A percentile compares a stretch with the other conserved stretches of the same genome.
Conservation (phyloP, 768 basidiomycete genomes). For the Mycena galopus region DNA sequence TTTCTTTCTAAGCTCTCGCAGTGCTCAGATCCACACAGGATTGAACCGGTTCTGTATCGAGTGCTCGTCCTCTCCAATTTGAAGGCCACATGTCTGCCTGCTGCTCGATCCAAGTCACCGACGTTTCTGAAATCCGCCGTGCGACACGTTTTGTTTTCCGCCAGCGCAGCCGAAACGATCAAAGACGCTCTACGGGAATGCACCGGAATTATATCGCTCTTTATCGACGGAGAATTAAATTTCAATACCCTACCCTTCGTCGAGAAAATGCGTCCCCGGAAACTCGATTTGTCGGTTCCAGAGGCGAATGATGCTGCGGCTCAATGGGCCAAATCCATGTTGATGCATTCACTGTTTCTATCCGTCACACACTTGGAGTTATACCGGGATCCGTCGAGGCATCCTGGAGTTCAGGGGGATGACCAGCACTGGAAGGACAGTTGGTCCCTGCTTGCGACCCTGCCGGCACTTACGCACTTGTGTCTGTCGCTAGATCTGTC, state of each 20-base stretch:
- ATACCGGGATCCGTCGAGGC: neutral
- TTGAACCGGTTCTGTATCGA: neutral
- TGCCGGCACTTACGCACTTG: constrained; percentile 10
- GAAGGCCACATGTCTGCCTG: neutral
- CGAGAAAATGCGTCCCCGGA: neutral
- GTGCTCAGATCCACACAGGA: neutral
- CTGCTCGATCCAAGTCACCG: neutral
- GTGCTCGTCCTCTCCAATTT: neutral
- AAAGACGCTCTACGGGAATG: neutral
- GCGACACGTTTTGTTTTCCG: neutral
- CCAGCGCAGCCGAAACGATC: neutral
- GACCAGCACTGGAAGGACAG: too few species aligned
- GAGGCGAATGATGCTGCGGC: neutral
- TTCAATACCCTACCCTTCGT: neutral
- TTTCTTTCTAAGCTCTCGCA: too few species aligned
- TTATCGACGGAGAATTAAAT: neutral
- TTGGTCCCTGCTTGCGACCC: constrained; percentile 9
- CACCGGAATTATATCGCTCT: neutral
- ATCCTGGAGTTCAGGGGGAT: too few species aligned
- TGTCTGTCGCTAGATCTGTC: neutral
- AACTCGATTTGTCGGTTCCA: neutral
- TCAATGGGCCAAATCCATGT: neutral
- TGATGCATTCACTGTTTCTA: neutral
- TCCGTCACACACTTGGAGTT: neutral
- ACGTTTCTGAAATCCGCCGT: neutral